Evolutionary conservation across 1,284 basidiomycete species (phyloP).

Genomic region (Ceratobasidium sp.): DNA sequence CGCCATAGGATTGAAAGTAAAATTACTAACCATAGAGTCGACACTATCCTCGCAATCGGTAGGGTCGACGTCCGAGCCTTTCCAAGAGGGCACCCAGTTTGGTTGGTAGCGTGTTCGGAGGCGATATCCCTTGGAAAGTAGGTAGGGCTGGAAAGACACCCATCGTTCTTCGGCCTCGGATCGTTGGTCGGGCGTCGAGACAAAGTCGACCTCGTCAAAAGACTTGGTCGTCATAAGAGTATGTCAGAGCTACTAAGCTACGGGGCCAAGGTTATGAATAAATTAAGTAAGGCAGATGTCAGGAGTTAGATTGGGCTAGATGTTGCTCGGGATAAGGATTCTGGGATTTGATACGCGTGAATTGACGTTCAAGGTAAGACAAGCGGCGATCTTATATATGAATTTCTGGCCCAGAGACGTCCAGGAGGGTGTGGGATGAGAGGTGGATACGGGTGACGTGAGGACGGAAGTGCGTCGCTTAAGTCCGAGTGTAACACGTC

Average conservation of each 20-base stretch:
- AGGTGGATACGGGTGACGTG: too few species aligned
- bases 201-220: not conserved
- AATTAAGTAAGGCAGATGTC: not conserved
- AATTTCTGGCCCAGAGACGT: too few species aligned
- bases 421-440: too few species aligned
- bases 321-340: too few species aligned
- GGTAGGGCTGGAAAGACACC: slow-evolving; percentile 6
- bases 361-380: too few species aligned
- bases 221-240: not conserved
- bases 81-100: slow-evolving; percentile 12
- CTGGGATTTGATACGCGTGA: too few species aligned
- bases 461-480: too few species aligned
- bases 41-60: slow-evolving; percentile 5
- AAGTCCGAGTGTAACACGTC: too few species aligned
- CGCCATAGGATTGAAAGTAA: not conserved
- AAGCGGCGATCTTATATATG: too few species aligned
- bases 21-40: not conserved
- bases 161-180: slow-evolving; percentile 15
- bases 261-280: not conserved
- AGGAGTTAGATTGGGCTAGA: too few species aligned
- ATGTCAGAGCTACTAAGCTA: not conserved
- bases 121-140: not conserved
- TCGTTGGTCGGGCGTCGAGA: not conserved
- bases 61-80: not conserved
- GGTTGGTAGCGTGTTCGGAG: slow-evolving; percentile 3